Evolutionary conservation across 306 rosid species (phyloP).

Genomic region (Lathyrus oleraceus): DNA sequence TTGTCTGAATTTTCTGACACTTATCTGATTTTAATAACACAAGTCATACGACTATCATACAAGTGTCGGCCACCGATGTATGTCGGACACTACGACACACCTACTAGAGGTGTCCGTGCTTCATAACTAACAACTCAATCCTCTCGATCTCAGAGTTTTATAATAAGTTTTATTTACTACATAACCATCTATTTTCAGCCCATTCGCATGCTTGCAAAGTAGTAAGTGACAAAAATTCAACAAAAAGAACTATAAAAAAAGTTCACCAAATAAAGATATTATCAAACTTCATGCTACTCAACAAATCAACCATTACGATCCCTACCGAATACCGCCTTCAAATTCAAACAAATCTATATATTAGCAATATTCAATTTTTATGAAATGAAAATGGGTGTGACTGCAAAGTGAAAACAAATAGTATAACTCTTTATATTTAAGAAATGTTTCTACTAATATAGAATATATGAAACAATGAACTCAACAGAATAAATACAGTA

Average conservation of each 20-base stretch:
- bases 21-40: no score
- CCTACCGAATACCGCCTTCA: constrained; percentile 12
- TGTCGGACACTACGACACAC: no score
- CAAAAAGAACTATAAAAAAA: background rate
- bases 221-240: background rate
- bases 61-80: no score
- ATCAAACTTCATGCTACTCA: constrained; percentile 24
- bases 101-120: no score
- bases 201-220: background rate
- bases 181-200: constrained; percentile 5
- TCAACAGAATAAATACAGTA: constrained; percentile 27
- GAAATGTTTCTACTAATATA: constrained; percentile 13
- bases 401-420: constrained; percentile 28
- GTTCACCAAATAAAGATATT: background rate
- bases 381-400: background rate
- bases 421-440: background rate
- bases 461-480: constrained; percentile 26
- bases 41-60: no score
- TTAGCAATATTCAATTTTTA: constrained; percentile 25
- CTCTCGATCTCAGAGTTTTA: background rate
- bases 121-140: background rate
- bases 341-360: constrained; percentile 21
- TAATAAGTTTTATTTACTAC: background rate
- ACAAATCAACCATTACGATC: constrained; percentile 15
- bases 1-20: no score